Evolutionary conservation across 192 early-diverging fungal genomes (phyloP).

Genomic region (Piromyces sp.): DNA sequence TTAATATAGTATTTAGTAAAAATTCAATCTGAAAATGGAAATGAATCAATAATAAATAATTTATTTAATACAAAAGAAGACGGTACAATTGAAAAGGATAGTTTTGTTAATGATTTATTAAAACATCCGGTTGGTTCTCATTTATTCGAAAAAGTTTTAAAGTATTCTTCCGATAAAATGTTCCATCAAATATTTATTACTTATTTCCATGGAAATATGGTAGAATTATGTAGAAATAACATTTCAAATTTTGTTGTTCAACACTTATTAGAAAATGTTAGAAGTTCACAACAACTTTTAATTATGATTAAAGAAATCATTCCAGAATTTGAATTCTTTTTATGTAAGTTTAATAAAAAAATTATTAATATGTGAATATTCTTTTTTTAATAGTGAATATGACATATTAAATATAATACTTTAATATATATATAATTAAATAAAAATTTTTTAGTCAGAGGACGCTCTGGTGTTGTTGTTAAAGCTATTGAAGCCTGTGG

Average conservation of each 20-base stretch:
- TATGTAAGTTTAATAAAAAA: conserved; percentile 37
- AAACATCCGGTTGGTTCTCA: conserved; percentile 60
- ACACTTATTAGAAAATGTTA: conserved; percentile 41
- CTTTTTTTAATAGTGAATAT: too few relatives aligned
- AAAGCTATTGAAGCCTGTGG: conserved; percentile 46
- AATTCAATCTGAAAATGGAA: conserved; percentile 1
- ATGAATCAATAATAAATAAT: conserved; percentile 12
- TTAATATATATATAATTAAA: too few relatives aligned
- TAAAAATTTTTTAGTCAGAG: conserved; percentile 5
- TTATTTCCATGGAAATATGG: conserved; percentile 43
- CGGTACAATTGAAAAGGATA: conserved; percentile 11
- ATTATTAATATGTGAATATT: too few relatives aligned
- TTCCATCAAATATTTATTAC: conserved; percentile 45
- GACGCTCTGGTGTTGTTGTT: conserved; percentile 54
- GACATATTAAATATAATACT: too few relatives aligned
- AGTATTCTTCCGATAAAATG: conserved; percentile 6
- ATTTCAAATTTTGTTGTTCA: conserved; percentile 76
- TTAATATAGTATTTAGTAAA: conserved; percentile 4
- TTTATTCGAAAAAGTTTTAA: conserved; percentile 51
- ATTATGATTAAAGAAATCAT: conserved; percentile 44
- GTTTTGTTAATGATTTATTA: conserved; percentile 37
- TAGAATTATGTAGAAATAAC: conserved; percentile 44
- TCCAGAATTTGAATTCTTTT: conserved; percentile 33
- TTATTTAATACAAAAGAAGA: background rate
- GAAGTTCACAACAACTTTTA: conserved; percentile 35